Evolutionary conservation across 73 alveolate species (phyloP).

Genomic region (Uronychia binucleata): DNA sequence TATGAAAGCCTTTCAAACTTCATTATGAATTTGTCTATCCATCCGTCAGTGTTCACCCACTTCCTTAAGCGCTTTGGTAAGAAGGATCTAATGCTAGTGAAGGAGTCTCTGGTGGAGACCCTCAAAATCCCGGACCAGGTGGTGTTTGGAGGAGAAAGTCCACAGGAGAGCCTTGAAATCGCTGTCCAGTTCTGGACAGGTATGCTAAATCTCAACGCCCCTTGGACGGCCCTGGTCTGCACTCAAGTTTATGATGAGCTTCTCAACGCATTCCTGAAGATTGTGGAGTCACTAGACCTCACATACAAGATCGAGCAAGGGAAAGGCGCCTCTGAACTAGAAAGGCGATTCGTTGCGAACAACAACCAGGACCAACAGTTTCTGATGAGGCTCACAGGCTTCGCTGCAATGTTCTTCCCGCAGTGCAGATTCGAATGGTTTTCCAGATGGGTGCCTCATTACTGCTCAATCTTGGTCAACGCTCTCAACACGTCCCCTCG

Average conservation of each 20-base stretch:
- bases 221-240: slow-evolving; percentile 39
- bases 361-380: slow-evolving; percentile 54
- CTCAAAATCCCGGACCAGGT: slow-evolving; percentile 60
- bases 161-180: slow-evolving; percentile 51
- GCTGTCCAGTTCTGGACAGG: slow-evolving; percentile 56
- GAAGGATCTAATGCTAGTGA: slow-evolving; percentile 16
- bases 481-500: slow-evolving; percentile 28
- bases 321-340: neutral
- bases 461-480: slow-evolving; percentile 15
- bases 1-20: slow-evolving; percentile 56
- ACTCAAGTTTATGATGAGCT: slow-evolving; percentile 41
- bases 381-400: slow-evolving; percentile 42
- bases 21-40: slow-evolving; percentile 32
- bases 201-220: slow-evolving; percentile 21
- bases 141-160: slow-evolving; percentile 42
- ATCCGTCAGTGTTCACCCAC: slow-evolving; percentile 21
- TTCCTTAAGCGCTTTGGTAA: slow-evolving; percentile 42
- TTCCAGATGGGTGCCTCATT: slow-evolving; percentile 43
- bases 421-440: slow-evolving; percentile 39
- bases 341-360: slow-evolving; percentile 28
- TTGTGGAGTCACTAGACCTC: slow-evolving; percentile 23
- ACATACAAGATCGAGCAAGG: slow-evolving; percentile 34
- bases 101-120: slow-evolving; percentile 34
- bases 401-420: slow-evolving; percentile 43
- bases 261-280: slow-evolving; percentile 12